These are phyloP conservation scores for Bigelowiella natans DNA, from an alignment of 78 protist species.

Conservation along the genomic window DNA sequence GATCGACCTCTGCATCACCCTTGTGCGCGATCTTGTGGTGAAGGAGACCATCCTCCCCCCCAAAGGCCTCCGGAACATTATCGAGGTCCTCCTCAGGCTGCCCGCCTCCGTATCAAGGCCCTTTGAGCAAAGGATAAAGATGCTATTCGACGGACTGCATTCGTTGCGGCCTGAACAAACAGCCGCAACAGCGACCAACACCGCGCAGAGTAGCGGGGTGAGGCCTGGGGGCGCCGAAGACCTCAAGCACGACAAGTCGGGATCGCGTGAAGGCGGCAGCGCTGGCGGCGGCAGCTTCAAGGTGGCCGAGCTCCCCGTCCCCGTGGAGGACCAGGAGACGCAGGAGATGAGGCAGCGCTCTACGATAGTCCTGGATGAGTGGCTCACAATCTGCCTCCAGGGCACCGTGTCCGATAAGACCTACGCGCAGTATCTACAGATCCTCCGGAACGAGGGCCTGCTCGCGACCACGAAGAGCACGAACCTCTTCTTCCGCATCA, in stretches of 20 bases:
- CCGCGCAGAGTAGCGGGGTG: not conserved
- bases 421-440: not conserved
- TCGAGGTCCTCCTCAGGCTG: not conserved
- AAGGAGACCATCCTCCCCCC: not conserved
- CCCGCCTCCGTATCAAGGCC: not conserved
- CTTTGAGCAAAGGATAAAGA: not conserved
- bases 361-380: not conserved
- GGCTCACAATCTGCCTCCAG: not conserved
- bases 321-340: conserved; percentile 4
- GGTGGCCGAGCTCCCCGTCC: not conserved
- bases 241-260: not conserved
- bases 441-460: conserved; percentile 27
- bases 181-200: not conserved
- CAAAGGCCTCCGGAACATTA: not conserved
- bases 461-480: conserved; percentile 20
- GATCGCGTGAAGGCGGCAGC: not conserved
- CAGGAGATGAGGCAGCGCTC: not conserved
- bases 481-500: conserved; percentile 29
- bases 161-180: not conserved
- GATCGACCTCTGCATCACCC: not conserved
- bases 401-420: not conserved
- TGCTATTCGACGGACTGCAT: not conserved
- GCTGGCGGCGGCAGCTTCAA: not conserved
- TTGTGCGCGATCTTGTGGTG: not conserved
- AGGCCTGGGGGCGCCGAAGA: not conserved